Conservation (phyloP, 306 rosid genomes). For the Quercus glauca region DNA sequence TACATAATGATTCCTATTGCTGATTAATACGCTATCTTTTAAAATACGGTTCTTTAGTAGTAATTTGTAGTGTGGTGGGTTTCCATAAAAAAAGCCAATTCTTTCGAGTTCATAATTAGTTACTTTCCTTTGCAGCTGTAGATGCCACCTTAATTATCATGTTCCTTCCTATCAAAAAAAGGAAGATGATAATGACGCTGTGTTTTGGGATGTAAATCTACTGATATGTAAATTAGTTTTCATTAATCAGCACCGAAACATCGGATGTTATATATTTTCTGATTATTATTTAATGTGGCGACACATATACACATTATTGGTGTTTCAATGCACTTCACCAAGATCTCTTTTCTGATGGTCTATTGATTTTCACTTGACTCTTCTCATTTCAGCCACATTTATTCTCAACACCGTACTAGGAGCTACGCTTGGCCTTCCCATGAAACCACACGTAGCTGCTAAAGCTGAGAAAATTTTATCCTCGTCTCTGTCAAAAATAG, state of each 20-base stretch:
- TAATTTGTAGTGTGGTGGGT: too few species aligned
- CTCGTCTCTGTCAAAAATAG: slow-evolving; percentile 64
- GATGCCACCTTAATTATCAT: neutral
- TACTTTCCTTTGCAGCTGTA: neutral
- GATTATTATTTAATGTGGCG: neutral
- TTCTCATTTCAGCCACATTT: slow-evolving; percentile 46
- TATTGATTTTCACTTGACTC: slow-evolving; percentile 9
- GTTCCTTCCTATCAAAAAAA: neutral
- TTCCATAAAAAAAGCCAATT: too few species aligned
- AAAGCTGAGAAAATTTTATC: slow-evolving; percentile 63
- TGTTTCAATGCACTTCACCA: slow-evolving; percentile 7
- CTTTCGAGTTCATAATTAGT: neutral
- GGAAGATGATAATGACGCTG: neutral
- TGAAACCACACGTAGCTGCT: slow-evolving; percentile 62
- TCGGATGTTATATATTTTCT: neutral
- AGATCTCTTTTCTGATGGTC: slow-evolving; percentile 17
- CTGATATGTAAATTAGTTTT: neutral
- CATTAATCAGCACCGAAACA: neutral
- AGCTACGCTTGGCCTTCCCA: slow-evolving; percentile 53
- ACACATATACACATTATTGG: neutral
- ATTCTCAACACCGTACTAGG: slow-evolving; percentile 58
- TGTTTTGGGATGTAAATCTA: neutral
- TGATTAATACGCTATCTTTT: too few species aligned
- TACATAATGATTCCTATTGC: neutral
- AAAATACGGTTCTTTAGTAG: too few species aligned